Evolutionary conservation across 2,329 filamentous ascomycete species (phyloP).

Genomic region (Conoideocrella luteorostrata): DNA sequence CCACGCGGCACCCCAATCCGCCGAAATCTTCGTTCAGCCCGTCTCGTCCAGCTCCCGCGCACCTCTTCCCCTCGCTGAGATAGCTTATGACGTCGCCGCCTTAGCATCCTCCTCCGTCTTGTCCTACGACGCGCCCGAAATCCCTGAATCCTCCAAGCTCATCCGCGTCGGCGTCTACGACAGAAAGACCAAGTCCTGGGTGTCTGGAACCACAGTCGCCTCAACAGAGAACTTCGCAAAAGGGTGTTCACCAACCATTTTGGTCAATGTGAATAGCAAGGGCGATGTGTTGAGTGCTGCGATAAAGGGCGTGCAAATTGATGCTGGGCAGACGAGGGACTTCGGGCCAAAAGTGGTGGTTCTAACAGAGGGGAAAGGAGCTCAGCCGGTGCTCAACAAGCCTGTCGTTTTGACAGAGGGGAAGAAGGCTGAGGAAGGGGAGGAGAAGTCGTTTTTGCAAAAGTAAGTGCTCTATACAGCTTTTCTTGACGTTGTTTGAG

Average conservation of each 20-base stretch:
- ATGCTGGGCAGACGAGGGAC: conserved; percentile 58
- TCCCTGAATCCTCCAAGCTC: conserved; percentile 38
- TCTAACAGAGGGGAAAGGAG: conserved; percentile 39
- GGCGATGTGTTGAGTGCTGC: conserved; percentile 44
- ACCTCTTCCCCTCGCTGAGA: conserved; percentile 45
- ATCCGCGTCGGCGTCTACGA: conserved; percentile 56
- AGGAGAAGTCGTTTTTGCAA: conserved; percentile 60
- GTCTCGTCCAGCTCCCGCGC: conserved; percentile 26
- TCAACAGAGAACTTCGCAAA: conserved; percentile 53
- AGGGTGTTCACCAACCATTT: conserved; percentile 52
- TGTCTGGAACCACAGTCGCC: conserved; percentile 48
- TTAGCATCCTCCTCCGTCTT: conserved; percentile 39
- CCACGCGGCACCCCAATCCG: conserved; percentile 35
- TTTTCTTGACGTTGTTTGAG: background rate
- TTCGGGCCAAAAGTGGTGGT: conserved; percentile 56
- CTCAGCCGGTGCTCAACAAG: conserved; percentile 55
- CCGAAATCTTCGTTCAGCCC: conserved; percentile 49
- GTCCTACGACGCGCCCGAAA: conserved; percentile 51
- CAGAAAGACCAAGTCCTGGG: conserved; percentile 38
- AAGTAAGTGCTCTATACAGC: conserved; percentile 47
- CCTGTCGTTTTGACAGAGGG: conserved; percentile 58
- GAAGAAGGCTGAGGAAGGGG: conserved; percentile 46
- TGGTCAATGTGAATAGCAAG: conserved; percentile 42
- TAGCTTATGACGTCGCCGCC: conserved; percentile 46
- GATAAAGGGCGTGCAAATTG: conserved; percentile 50